Evolutionary conservation across 1,284 basidiomycete species (phyloP).

Genomic region (Ustilago xerochloae): DNA sequence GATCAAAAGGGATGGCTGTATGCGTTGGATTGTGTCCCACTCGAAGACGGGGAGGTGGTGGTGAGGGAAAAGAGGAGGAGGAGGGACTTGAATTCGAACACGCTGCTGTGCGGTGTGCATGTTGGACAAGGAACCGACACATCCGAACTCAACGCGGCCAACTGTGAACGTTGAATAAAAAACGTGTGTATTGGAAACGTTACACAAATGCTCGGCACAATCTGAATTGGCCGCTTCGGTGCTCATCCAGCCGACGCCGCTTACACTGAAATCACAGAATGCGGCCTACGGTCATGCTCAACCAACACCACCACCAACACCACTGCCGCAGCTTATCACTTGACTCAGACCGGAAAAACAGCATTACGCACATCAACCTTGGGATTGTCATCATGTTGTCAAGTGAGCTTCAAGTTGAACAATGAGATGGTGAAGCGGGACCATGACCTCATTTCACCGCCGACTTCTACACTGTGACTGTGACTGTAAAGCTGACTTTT

Average conservation of each 20-base stretch:
- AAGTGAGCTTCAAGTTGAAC: no score
- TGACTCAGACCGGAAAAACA: neutral
- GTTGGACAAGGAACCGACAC: slow-evolving; percentile 7
- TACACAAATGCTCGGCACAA: neutral
- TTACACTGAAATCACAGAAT: no score
- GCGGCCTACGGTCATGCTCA: no score
- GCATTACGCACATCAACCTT: no score
- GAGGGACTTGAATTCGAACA: neutral
- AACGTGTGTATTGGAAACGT: neutral
- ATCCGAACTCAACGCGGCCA: slow-evolving; percentile 18
- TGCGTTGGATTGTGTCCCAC: neutral
- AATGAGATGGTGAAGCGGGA: neutral
- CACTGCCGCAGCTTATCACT: neutral
- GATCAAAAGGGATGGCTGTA: neutral
- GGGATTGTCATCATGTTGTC: no score
- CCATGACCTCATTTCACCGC: slow-evolving; percentile 16
- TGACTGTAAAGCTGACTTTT: neutral
- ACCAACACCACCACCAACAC: neutral
- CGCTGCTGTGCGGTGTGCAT: neutral
- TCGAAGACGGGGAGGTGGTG: no score
- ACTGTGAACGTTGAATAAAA: no score
- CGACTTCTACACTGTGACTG: no score
- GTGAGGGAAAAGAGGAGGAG: no score
- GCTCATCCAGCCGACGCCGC: slow-evolving; percentile 2
- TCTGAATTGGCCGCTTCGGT: neutral